A percentile compares a stretch with the other conserved stretches of the same genome.
These are phyloP conservation scores for Gaertneriomyces sp. DNA, from an alignment of 192 early-diverging fungal genomes.

Conservation along the genomic window DNA sequence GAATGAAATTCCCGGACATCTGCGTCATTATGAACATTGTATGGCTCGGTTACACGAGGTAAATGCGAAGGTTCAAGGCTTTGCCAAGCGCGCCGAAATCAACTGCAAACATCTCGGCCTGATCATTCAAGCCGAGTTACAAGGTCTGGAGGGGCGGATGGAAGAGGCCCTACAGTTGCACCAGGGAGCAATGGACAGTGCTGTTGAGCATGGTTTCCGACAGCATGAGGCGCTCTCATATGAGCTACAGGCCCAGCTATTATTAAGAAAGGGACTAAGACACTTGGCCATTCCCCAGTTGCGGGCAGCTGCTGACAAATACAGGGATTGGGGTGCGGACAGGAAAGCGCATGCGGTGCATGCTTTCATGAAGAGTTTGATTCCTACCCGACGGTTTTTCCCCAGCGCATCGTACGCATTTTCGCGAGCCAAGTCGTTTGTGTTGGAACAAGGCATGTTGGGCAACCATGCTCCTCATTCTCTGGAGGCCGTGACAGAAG, in stretches of 20 bases:
- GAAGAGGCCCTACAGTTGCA: neutral
- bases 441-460: neutral
- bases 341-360: neutral
- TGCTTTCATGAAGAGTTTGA: neutral
- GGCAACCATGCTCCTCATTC: too few species aligned
- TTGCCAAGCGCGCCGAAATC: neutral
- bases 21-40: neutral
- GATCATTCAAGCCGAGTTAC: neutral
- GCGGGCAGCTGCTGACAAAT: neutral
- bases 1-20: neutral
- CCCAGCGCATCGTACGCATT: neutral
- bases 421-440: neutral
- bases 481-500: neutral
- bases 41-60: neutral
- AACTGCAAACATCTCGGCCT: neutral
- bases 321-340: neutral
- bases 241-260: neutral
- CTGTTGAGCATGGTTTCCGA: neutral
- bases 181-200: neutral
- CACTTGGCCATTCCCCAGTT: neutral
- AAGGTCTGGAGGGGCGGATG: neutral
- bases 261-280: neutral
- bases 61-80: neutral
- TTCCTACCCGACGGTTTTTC: neutral
- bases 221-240: neutral